Conservation (phyloP, 148 eudicot species). For the Selenicereus undatus region DNA sequence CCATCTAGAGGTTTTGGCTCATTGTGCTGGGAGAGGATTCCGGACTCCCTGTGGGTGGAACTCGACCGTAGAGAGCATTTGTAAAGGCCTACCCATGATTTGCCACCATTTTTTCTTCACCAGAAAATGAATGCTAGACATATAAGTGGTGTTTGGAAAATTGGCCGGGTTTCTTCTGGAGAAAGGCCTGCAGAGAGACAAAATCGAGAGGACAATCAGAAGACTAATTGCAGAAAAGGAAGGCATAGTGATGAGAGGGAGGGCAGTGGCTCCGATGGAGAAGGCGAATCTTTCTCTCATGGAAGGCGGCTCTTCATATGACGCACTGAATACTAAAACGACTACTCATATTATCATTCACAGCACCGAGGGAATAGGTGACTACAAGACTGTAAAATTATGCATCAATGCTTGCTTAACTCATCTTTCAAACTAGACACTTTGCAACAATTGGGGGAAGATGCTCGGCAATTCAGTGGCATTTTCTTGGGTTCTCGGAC, state of each 20-base stretch:
- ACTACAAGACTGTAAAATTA: too few species aligned
- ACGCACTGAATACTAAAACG: constrained; percentile 29
- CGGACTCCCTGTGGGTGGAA: constrained; percentile 69
- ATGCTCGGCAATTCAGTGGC: too few species aligned
- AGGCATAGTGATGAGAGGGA: constrained; percentile 35
- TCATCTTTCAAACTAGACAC: too few species aligned
- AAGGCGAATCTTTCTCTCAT: constrained; percentile 21
- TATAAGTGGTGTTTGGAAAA: constrained; percentile 42
- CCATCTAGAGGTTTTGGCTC: constrained; percentile 50
- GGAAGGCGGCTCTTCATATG: constrained; percentile 37
- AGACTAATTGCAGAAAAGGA: constrained; percentile 37
- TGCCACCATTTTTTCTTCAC: constrained; percentile 46
- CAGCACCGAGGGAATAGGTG: not conserved
- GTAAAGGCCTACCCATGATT: constrained; percentile 64
- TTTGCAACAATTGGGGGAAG: too few species aligned
- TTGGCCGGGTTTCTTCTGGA: constrained; percentile 44
- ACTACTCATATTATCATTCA: constrained; percentile 25
- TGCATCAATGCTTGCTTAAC: not conserved
- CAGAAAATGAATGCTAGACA: constrained; percentile 45
- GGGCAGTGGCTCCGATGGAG: constrained; percentile 21
- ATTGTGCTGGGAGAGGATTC: constrained; percentile 48
- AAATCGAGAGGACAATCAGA: constrained; percentile 33
- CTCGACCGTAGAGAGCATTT: constrained; percentile 56
- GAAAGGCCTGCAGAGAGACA: constrained; percentile 20
- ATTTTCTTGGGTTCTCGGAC: too few species aligned